Percentiles rank a stretch among this genome's conserved stretches.
These are phyloP conservation scores for Aspergillus fischeri DNA, from an alignment of 2,329 filamentous ascomycete species.

Conservation along the genomic window DNA sequence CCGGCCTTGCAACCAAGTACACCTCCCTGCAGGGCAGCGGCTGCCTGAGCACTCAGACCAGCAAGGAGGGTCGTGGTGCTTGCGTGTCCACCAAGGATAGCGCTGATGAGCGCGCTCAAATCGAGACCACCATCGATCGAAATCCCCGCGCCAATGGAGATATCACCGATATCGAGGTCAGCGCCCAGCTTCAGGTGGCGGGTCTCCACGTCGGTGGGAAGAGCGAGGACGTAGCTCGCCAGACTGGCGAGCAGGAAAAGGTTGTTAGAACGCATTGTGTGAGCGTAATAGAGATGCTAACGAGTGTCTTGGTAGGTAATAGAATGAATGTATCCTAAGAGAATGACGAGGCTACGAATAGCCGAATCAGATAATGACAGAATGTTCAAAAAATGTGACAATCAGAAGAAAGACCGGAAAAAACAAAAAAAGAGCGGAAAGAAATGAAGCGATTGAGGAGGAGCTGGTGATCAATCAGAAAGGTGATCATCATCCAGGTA, in stretches of 20 bases:
- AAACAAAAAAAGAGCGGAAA: constrained; percentile 17
- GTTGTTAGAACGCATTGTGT: constrained; percentile 22
- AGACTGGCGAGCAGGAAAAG: constrained; percentile 31
- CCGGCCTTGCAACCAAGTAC: constrained; percentile 31
- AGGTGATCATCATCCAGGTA: constrained; percentile 24
- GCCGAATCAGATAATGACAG: constrained; percentile 30
- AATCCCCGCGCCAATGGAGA: constrained; percentile 6
- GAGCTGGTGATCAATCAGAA: constrained; percentile 14
- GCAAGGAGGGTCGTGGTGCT: constrained; percentile 19
- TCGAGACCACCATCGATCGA: constrained; percentile 17
- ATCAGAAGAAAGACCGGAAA: constrained; percentile 19
- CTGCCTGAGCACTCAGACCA: constrained; percentile 30
- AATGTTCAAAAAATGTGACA: constrained; percentile 21
- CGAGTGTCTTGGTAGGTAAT: constrained; percentile 12
- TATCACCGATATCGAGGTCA: constrained; percentile 5
- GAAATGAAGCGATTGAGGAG: constrained; percentile 21
- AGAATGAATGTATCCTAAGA: constrained; percentile 14
- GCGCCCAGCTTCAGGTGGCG: constrained; percentile 20
- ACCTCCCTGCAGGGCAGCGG: constrained; percentile 34
- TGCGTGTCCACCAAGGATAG: constrained; percentile 21
- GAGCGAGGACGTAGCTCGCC: constrained; percentile 29
- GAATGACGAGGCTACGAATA: constrained; percentile 15
- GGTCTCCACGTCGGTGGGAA: constrained; percentile 27
- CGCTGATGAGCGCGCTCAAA: constrained; percentile 18
- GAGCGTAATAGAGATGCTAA: constrained; percentile 11